These are phyloP conservation scores for Melampsora americana DNA, from an alignment of 1,284 basidiomycete genomes.

Conservation along the genomic window DNA sequence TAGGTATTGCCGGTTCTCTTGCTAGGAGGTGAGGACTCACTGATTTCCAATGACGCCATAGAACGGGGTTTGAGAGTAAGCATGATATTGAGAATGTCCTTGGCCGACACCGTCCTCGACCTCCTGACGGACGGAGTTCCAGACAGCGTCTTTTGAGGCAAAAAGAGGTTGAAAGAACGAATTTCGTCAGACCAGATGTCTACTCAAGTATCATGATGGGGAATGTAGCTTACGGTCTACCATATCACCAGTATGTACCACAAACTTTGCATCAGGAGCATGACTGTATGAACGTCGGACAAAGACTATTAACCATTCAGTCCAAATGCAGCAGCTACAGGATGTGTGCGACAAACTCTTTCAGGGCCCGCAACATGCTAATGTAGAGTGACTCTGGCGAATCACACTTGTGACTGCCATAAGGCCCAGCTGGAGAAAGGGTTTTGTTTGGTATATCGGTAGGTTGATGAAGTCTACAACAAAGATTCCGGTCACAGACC, in stretches of 20 bases:
- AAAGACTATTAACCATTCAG: not conserved
- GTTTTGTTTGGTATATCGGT: constrained; percentile 35
- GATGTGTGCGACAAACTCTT: constrained; percentile 49
- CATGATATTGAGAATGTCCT: constrained; percentile 38
- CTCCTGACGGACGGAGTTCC: constrained; percentile 46
- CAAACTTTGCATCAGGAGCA: constrained; percentile 57
- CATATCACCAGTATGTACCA: constrained; percentile 65
- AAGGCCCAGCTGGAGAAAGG: constrained; percentile 57
- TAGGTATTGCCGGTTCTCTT: not conserved
- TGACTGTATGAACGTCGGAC: constrained; percentile 6
- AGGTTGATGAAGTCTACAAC: constrained; percentile 56
- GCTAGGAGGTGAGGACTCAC: constrained; percentile 40
- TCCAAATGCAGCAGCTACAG: not conserved
- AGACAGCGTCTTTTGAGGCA: constrained; percentile 46
- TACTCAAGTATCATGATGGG: not conserved
- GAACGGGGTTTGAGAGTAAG: constrained; percentile 45
- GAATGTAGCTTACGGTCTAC: constrained; percentile 59
- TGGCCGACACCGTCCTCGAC: constrained; percentile 42
- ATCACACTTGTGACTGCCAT: constrained; percentile 61
- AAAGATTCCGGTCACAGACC: constrained; percentile 63
- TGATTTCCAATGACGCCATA: constrained; percentile 52
- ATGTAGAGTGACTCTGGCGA: constrained; percentile 58
- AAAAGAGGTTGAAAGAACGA: not conserved
- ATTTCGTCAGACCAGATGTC: not conserved
- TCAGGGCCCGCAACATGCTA: constrained; percentile 60